phyloP scores from a whole-genome alignment of 2,329 filamentous ascomycete genomes.

The Exophiala calicioides region DNA sequence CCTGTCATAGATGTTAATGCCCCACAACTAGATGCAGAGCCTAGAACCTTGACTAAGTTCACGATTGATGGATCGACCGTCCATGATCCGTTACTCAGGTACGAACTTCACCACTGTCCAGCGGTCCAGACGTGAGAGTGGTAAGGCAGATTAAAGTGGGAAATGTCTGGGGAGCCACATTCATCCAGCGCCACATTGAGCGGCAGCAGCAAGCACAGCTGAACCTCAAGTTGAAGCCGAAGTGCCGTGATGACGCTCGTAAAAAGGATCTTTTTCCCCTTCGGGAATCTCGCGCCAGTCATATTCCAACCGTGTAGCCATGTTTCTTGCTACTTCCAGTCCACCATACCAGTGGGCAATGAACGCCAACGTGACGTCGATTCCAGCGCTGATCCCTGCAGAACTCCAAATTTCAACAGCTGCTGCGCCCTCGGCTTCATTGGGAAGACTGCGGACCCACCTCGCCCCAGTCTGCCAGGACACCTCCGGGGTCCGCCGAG shows the following conservation, averaged over 20 bases:
- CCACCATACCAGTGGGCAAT: constrained; percentile 57
- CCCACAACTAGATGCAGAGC: too few relatives aligned
- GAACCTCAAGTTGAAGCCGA: constrained; percentile 2
- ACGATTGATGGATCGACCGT: too few relatives aligned
- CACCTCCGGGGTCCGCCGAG: constrained; percentile 51
- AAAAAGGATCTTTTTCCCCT: constrained; percentile 27
- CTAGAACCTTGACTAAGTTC: too few relatives aligned
- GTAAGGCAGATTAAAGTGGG: too few relatives aligned
- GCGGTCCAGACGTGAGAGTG: too few relatives aligned
- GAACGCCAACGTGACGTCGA: constrained; percentile 62
- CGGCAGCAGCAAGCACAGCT: neutral
- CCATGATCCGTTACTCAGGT: too few relatives aligned
- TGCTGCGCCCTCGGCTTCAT: constrained; percentile 12
- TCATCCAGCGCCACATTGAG: neutral
- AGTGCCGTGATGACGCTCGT: constrained; percentile 18
- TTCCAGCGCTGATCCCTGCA: constrained; percentile 64
- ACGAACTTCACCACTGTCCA: too few relatives aligned
- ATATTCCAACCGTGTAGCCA: constrained; percentile 61
- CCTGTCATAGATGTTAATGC: too few relatives aligned
- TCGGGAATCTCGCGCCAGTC: constrained; percentile 51
- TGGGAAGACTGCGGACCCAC: constrained; percentile 51
- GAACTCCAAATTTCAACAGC: constrained; percentile 58
- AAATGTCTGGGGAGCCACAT: too few relatives aligned
- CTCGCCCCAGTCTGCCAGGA: constrained; percentile 63
- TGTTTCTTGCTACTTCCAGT: constrained; percentile 45